A percentile compares a stretch with the other conserved stretches of the same genome.
These are phyloP conservation scores for Aspergillus ruber DNA, from an alignment of 2,329 filamentous ascomycete genomes.

Conservation along the genomic window DNA sequence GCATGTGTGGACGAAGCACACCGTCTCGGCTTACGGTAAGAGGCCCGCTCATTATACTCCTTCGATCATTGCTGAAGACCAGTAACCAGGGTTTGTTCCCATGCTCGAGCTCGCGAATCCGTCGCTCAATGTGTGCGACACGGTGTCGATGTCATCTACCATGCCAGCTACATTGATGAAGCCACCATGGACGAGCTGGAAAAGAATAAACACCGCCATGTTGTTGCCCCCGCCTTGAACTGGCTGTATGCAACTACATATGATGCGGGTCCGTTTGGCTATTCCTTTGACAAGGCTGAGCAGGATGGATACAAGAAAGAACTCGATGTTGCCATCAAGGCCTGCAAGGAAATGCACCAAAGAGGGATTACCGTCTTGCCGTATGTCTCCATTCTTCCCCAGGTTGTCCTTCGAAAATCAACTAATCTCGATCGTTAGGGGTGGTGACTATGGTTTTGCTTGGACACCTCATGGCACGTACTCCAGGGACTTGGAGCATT, in stretches of 20 bases:
- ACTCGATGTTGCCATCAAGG: conserved; percentile 28
- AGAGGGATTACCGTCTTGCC: conserved; percentile 42
- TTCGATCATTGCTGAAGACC: not conserved
- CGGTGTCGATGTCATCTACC: conserved; percentile 45
- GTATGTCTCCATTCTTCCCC: conserved; percentile 19
- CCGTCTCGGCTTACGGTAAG: not conserved
- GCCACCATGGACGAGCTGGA: conserved; percentile 13
- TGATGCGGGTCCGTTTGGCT: conserved; percentile 33
- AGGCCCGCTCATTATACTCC: too few species aligned
- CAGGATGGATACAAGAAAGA: conserved; percentile 37
- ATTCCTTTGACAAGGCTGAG: conserved; percentile 34
- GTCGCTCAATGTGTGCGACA: conserved; percentile 40
- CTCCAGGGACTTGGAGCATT: conserved; percentile 43
- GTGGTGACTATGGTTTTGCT: conserved; percentile 43
- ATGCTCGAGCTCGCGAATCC: conserved; percentile 41
- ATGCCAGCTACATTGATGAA: conserved; percentile 42
- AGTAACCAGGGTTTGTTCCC: conserved; percentile 34
- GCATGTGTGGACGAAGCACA: conserved; percentile 46
- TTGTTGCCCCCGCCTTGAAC: conserved; percentile 32
- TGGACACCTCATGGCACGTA: conserved; percentile 47
- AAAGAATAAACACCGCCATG: conserved; percentile 22
- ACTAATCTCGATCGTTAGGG: not conserved
- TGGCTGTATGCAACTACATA: conserved; percentile 32
- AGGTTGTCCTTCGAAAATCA: not conserved
- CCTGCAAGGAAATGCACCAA: conserved; percentile 3